Base-by-base conservation (phyloP, 257 asterid species). In the Ligustrum vulgare region DNA sequence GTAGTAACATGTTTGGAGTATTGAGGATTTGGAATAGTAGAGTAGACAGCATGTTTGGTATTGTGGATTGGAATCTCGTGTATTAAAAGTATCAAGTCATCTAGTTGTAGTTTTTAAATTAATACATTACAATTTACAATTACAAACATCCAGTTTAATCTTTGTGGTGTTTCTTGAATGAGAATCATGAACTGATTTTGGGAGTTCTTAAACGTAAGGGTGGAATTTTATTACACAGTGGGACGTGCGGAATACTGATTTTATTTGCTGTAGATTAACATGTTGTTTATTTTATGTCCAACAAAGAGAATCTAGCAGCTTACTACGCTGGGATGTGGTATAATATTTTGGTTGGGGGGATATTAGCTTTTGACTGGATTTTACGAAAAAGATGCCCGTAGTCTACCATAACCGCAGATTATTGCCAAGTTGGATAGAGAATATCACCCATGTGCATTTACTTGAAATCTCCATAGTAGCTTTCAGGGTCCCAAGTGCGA, bases 251-350 rank as follows among this genome's bases (percentile, higher is more conserved):
- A 45, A 65, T 41, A 65, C 58, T 31, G 71, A 73, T 58, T 36
- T 41, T 22, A 33, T 7, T 60, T 31, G 43, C 66, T 2, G 5
- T 8, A 35, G 56, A 64, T 22, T 2, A 51, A 33, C 49, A 72
- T 72, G 13, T 71, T 32, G 47, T 47, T 77, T 51, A 8, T 58
- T 72, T 39, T 18, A 62, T 23, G 39, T 22, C 58, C 63, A 51
- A 67, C 45, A 36, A 66, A 47, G 68, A 71, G 81, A 81, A 83
- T 83, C 90, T 70, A 70, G 72, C 76, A 41, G 71, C 74, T 72
- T 78, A 69, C 62, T n/a, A 51, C 37, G 10, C 58, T 20, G 75
- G 77, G 73, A 72, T 45, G 16, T 18, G 33, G 67, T 71, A 6
- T n/a, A 66, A 23, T 73, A 67, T 73, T 58, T 22, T 63, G 34